phyloP scores from a whole-genome alignment of 257 asterid genomes.

The Gynochthodes officinalis region DNA sequence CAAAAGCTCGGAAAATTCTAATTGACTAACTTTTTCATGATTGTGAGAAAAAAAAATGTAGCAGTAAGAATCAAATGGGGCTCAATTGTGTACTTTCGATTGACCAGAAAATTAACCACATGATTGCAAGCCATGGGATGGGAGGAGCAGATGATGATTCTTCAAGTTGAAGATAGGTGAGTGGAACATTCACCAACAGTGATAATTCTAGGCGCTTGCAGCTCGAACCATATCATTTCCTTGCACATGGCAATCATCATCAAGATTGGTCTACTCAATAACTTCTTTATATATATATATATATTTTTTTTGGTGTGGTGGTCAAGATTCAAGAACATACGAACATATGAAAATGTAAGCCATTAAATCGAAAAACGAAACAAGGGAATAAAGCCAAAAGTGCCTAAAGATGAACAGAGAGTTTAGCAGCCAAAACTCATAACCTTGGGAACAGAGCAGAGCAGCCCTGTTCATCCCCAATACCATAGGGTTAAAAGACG shows the following conservation, averaged over 20 bases:
- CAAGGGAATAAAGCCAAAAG: neutral
- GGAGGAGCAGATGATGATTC: neutral
- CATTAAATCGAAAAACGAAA: too few relatives aligned
- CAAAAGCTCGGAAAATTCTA: too few relatives aligned
- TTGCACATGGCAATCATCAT: slow-evolving; percentile 20
- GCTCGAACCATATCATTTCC: slow-evolving; percentile 14
- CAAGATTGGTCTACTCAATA: neutral
- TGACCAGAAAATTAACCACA: neutral
- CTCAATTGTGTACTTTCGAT: neutral
- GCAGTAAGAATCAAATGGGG: neutral
- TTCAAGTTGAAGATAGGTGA: neutral
- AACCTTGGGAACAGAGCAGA: neutral
- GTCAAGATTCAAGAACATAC: too few relatives aligned
- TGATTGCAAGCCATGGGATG: neutral
- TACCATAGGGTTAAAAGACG: neutral
- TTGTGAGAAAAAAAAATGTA: neutral
- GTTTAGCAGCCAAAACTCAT: neutral
- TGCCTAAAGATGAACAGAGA: neutral
- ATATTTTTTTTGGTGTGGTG: too few relatives aligned
- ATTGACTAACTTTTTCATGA: neutral
- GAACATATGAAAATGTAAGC: too few relatives aligned
- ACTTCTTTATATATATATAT: too few relatives aligned
- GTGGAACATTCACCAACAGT: neutral
- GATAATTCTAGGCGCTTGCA: slow-evolving; percentile 11
- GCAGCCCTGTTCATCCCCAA: neutral